phyloP scores from a whole-genome alignment of 495 filamentous ascomycete species.

The Aspergillus asperescens region DNA sequence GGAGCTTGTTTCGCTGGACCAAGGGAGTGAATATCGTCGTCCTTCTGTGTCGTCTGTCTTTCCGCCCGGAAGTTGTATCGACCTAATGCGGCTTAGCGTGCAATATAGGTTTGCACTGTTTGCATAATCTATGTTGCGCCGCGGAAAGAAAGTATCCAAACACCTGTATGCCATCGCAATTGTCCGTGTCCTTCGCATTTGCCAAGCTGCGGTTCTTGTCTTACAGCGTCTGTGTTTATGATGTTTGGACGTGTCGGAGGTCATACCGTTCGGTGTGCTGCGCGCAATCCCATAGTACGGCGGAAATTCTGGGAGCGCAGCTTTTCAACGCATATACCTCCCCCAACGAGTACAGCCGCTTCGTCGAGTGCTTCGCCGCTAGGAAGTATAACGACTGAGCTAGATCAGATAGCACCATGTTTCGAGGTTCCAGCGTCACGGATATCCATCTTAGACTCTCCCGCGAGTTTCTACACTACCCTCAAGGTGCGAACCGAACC shows the following conservation, averaged over 20 bases:
- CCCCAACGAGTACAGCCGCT: constrained; percentile 22
- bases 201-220: neutral
- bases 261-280: constrained; percentile 33
- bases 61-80: constrained; percentile 15
- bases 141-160: neutral
- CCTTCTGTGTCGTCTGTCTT: constrained; percentile 10
- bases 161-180: constrained; percentile 18
- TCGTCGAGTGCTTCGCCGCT: constrained; percentile 36
- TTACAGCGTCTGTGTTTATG: neutral
- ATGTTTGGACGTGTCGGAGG: constrained; percentile 44
- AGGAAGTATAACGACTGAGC: constrained; percentile 63
- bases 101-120: constrained; percentile 35
- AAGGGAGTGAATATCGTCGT: constrained; percentile 11
- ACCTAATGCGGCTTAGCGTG: constrained; percentile 25
- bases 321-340: constrained; percentile 34
- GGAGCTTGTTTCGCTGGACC: constrained; percentile 7
- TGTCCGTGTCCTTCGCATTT: neutral
- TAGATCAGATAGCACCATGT: constrained; percentile 83
- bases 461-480: constrained; percentile 78
- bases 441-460: constrained; percentile 72
- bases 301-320: constrained; percentile 35
- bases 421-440: constrained; percentile 81
- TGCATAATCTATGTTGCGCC: constrained; percentile 22
- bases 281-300: constrained; percentile 27
- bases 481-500: constrained; percentile 60